Evolutionary conservation across 139 green algal genomes (phyloP), one percentile per base, ranked within the genome.

Genomic region (Chlamydomonas schloesseri): DNA sequence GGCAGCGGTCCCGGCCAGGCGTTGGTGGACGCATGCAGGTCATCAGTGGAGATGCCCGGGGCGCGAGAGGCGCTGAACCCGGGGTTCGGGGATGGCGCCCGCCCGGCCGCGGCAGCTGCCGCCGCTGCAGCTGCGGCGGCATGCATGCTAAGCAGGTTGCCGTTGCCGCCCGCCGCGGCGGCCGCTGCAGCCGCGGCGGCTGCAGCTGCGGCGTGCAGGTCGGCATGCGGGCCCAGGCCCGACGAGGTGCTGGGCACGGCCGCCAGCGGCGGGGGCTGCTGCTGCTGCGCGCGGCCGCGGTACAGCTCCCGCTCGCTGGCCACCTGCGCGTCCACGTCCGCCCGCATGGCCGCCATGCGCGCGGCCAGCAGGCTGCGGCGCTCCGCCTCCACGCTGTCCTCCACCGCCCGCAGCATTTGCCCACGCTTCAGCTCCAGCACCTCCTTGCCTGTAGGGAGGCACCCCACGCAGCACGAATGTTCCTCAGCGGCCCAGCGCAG

Each of bases 351-450:
- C 68, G 74, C 46, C 88, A 82, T 60, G 31, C 84, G 53, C 29
- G 67, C 64, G 10, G 88, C 78, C 68, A 91, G 47, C 57, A 84
- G 72, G 33, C 70, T 36, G 3, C 71, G 64, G 33, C 80, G 73
- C 88, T 91, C 88, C 23, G 26, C n/a, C 57, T 91, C 88, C 50
- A 91, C 47, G 24, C 71, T 75, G 11, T 87, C 79, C 58, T 74
- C 42, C 83, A 91, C 83, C 14, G 58, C 73, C n/a, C 47, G 64
- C 33, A 83, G 78, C 88, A 91, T 91, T 36, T 69, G 62, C 28
- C 58, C 46, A 31, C 88, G 83, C 79, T 89, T 87, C 42, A 84
- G 67, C 42, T 88, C 84, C 37, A 89, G 67, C 37, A 91, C 67
- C 46, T 73, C 83, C 29, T 85, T 85, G 67, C 67, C 79, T 85